Evolutionary conservation across 2,329 filamentous ascomycete genomes (phyloP).

Genomic region (Daldinia sp.): DNA sequence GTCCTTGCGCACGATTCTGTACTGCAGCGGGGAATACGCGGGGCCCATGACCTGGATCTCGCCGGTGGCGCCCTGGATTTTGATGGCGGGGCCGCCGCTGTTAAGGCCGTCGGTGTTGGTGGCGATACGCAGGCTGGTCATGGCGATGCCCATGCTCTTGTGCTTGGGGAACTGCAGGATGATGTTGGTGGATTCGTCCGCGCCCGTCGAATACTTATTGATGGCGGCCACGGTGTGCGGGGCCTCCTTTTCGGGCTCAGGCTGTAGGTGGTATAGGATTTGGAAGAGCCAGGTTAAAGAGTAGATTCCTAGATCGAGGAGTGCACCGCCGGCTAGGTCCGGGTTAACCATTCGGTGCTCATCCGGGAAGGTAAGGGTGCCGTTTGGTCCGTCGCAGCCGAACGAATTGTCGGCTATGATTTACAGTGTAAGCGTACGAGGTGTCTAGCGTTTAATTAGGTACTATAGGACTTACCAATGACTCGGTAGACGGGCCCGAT

Average conservation of each 20-base stretch:
- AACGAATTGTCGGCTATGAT: constrained; percentile 66
- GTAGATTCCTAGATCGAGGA: constrained; percentile 89
- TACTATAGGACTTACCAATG: constrained; percentile 51
- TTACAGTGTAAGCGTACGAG: not conserved
- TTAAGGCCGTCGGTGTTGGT: constrained; percentile 69
- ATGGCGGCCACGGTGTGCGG: constrained; percentile 75
- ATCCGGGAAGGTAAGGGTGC: constrained; percentile 63
- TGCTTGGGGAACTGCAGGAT: constrained; percentile 76
- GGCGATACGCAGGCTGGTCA: constrained; percentile 69
- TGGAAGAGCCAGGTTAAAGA: constrained; percentile 91
- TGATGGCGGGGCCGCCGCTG: constrained; percentile 71
- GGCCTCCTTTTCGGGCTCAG: constrained; percentile 69
- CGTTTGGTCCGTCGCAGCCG: constrained; percentile 65
- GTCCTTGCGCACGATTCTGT: constrained; percentile 67
- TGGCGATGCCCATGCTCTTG: constrained; percentile 76
- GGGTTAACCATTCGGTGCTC: constrained; percentile 81
- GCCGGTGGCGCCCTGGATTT: constrained; percentile 81
- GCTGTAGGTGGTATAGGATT: constrained; percentile 82
- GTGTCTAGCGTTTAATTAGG: not conserved
- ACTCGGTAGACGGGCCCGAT: constrained; percentile 70
- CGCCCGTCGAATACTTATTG: constrained; percentile 76
- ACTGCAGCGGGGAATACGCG: constrained; percentile 73
- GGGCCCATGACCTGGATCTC: constrained; percentile 83
- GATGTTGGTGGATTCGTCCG: constrained; percentile 81
- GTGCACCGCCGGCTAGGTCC: constrained; percentile 81